Evolutionary conservation across 352 stramenopile genomes (phyloP), one percentile per base, ranked within the genome.

Genomic region (Phytophthora pseudosyringae): DNA sequence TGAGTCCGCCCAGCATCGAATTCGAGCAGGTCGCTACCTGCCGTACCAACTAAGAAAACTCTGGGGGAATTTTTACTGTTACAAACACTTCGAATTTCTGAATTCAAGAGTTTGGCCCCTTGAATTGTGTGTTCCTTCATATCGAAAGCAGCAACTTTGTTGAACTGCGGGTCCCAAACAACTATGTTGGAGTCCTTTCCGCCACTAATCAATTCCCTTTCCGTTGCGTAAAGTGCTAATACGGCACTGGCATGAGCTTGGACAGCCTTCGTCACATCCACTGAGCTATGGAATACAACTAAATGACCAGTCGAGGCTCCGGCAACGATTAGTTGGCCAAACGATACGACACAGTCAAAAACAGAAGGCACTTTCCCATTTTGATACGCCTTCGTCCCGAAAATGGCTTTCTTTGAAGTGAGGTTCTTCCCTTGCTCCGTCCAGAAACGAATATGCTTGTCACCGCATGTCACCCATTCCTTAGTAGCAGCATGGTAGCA

Each of bases 111-210:
- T 26, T 53, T 69, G 9, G 26, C 4, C 3, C 26, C 72, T 18
- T 45, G 61, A 33, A 41, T 71, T 18, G 58, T 51, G 16, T 73
- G 53, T 35, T 80, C 58, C 31, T 73, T 83, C 33, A 91, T 52
- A 40, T 91, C 73, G 5, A 81, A 74, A 36, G 18, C 49, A 41
- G 46, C 76, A 13, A 98, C 51, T 29, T 73, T 78, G 48, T 56
- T 66, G 7, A 75, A 18, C 26, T 91, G 73, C 5, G 53, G 16
- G 59, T 93, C 91, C 91, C 91, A 98, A 16, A 97, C 51, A 49
- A 89, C 86, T 40, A 98, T 77, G 35, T 89, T 86, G 3, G 84
- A 85, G 44, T 98, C 92, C 57, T 97, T 97, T 16, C 89, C 80
- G 1, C 90, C 94, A 25, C 80, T 95, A 12, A 97, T 67, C 6